A percentile compares a stretch with the other conserved stretches of the same genome.
These are phyloP conservation scores for Mortierella hygrophila DNA, from an alignment of 192 early-diverging fungal species.

Conservation along the genomic window DNA sequence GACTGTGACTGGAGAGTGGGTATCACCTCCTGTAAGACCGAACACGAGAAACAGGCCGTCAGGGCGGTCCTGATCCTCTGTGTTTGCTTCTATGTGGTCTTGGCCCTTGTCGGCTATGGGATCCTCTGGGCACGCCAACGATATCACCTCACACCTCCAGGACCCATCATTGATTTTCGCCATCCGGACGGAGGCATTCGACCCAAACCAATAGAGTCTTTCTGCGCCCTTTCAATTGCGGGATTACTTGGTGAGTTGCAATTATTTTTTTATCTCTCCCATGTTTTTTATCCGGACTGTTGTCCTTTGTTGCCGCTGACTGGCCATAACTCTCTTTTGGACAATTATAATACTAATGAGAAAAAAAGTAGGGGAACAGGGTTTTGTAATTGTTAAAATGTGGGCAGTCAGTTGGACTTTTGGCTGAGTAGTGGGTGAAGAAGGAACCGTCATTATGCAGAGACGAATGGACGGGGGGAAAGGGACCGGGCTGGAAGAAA, in stretches of 20 bases:
- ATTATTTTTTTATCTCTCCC: too few species aligned
- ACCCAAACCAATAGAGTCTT: constrained; percentile 53
- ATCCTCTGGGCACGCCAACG: constrained; percentile 51
- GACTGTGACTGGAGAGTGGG: constrained; percentile 56
- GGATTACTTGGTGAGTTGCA: constrained; percentile 42
- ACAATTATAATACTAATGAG: not conserved
- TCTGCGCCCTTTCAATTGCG: constrained; percentile 48
- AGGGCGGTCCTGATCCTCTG: constrained; percentile 30
- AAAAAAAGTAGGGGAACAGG: not conserved
- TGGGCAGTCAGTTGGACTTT: not conserved
- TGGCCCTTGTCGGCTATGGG: constrained; percentile 41
- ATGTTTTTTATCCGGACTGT: constrained; percentile 1
- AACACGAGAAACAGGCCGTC: constrained; percentile 23
- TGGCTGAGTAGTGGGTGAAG: not conserved
- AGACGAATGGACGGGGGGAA: not conserved
- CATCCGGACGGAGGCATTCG: constrained; percentile 55
- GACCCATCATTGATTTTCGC: constrained; percentile 49
- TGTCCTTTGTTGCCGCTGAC: not conserved
- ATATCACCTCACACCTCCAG: constrained; percentile 42
- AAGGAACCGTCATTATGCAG: not conserved
- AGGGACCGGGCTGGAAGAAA: not conserved
- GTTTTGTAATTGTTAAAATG: constrained; percentile 3
- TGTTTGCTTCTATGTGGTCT: constrained; percentile 35
- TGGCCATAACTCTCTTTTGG: not conserved
- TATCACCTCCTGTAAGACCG: constrained; percentile 38